phyloP scores from a whole-genome alignment of 176 grass and related monocot species.

The Dactylis glomerata region DNA sequence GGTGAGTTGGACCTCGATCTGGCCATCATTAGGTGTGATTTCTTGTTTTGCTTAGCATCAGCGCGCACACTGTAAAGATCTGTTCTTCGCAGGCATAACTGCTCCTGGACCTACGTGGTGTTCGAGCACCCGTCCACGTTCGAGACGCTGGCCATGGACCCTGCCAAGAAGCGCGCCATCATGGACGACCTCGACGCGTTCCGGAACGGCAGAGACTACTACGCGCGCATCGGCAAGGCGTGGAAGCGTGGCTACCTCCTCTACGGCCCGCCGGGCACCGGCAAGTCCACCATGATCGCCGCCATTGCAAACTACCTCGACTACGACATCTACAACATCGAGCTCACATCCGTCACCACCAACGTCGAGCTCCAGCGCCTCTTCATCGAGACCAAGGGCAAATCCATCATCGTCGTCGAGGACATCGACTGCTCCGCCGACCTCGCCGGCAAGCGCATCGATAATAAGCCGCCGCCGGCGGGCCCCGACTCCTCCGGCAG shows the following conservation, averaged over 20 bases:
- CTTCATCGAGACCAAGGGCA: constrained; percentile 40
- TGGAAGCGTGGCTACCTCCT: constrained; percentile 57
- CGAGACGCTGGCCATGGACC: constrained; percentile 48
- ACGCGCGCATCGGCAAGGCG: constrained; percentile 40
- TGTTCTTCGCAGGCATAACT: not conserved
- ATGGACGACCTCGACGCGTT: constrained; percentile 46
- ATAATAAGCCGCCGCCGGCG: not conserved
- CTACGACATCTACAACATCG: constrained; percentile 44
- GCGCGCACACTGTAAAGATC: too few species aligned
- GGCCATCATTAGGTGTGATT: not conserved
- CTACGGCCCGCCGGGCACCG: constrained; percentile 38
- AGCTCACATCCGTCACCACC: constrained; percentile 28
- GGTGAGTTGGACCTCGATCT: not conserved
- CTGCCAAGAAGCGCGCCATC: constrained; percentile 37
- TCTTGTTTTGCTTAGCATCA: not conserved
- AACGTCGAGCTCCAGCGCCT: constrained; percentile 41
- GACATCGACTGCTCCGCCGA: constrained; percentile 62
- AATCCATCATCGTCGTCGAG: constrained; percentile 67
- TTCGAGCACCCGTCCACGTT: constrained; percentile 51
- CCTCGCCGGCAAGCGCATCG: constrained; percentile 27
- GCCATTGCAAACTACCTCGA: constrained; percentile 43
- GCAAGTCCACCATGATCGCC: constrained; percentile 47
- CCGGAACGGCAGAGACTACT: constrained; percentile 15
- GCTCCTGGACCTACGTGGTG: constrained; percentile 31
- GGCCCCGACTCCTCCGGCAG: too few species aligned